Percentiles rank a stretch among this genome's conserved stretches.
Conservation (phyloP, 768 basidiomycete genomes). For the Boletus rubescentipes region DNA sequence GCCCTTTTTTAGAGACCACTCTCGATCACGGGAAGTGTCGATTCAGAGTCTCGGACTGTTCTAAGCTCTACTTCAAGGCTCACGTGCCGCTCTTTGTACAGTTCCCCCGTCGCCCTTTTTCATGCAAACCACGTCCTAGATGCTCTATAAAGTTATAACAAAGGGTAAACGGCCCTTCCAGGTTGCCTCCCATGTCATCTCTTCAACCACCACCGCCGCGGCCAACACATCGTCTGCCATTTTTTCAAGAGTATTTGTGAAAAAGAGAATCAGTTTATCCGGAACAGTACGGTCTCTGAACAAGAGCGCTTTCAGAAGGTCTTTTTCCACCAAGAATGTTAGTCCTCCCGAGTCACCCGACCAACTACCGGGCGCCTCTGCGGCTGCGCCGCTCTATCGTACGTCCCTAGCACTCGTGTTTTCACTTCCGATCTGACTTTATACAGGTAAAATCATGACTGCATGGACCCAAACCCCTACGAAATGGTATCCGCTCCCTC, state of each 20-base stretch:
- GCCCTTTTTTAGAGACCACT: constrained; percentile 9
- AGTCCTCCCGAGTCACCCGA: constrained; percentile 42
- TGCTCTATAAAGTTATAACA: constrained; percentile 31
- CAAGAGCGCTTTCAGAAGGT: constrained; percentile 22
- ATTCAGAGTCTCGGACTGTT: constrained; percentile 6
- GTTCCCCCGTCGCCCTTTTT: constrained; percentile 9
- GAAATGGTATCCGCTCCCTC: constrained; percentile 92
- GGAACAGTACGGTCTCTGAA: constrained; percentile 32
- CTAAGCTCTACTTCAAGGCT: constrained; percentile 1
- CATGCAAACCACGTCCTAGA: constrained; percentile 20
- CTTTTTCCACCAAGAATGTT: constrained; percentile 26
- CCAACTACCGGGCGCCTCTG: constrained; percentile 38
- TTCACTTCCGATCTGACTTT: constrained; percentile 5
- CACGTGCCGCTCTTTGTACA: constrained; percentile 5
- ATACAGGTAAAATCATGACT: constrained; percentile 58
- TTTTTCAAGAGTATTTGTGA: constrained; percentile 32
- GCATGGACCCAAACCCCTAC: constrained; percentile 89
- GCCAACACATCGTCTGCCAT: constrained; percentile 34
- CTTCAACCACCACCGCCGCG: constrained; percentile 28
- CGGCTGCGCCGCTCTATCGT: constrained; percentile 52
- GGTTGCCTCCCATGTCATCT: constrained; percentile 45
- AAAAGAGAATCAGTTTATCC: constrained; percentile 32
- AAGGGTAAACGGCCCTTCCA: constrained; percentile 56
- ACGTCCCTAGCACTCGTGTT: neutral
- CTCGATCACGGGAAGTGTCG: constrained; percentile 4